phyloP scores from a whole-genome alignment of 2,329 filamentous ascomycete genomes.

The Cyanodermella asteris region DNA sequence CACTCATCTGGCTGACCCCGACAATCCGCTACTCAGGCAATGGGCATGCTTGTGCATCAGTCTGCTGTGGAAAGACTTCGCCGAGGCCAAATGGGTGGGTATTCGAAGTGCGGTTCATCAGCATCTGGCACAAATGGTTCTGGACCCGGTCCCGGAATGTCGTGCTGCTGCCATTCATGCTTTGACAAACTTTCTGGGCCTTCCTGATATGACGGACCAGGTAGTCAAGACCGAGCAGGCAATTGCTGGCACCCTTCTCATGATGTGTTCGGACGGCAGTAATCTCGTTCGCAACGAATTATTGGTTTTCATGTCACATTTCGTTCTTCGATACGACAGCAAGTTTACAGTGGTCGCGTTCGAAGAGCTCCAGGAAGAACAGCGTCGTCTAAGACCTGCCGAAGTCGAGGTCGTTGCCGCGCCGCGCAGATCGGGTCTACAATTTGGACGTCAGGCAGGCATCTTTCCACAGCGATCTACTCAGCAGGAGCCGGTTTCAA shows the following conservation, averaged over 20 bases:
- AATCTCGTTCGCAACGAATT: constrained; percentile 86
- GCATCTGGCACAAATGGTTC: constrained; percentile 56
- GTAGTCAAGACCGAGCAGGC: constrained; percentile 79
- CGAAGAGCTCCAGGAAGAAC: constrained; percentile 74
- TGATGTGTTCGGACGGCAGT: constrained; percentile 86
- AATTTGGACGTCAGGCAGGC: constrained; percentile 3
- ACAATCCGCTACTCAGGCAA: constrained; percentile 74
- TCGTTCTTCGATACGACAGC: constrained; percentile 72
- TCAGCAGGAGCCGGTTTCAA: constrained; percentile 34
- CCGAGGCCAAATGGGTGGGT: constrained; percentile 90
- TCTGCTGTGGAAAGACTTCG: constrained; percentile 77
- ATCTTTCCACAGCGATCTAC: constrained; percentile 10
- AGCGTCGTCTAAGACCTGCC: constrained; percentile 40
- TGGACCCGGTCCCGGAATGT: constrained; percentile 79
- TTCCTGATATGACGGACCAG: constrained; percentile 77
- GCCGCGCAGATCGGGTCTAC: constrained; percentile 26
- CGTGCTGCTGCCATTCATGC: constrained; percentile 83
- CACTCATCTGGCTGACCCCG: constrained; percentile 58
- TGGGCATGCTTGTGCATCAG: constrained; percentile 93
- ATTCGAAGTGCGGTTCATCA: constrained; percentile 70
- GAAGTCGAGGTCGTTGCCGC: constrained; percentile 31
- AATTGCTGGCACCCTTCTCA: constrained; percentile 68
- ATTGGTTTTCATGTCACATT: constrained; percentile 79
- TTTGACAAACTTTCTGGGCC: constrained; percentile 81
- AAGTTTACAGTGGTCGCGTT: constrained; percentile 84